Base-by-base conservation (phyloP, 2,329 filamentous ascomycete genomes). In the Fusarium ambrosium region DNA sequence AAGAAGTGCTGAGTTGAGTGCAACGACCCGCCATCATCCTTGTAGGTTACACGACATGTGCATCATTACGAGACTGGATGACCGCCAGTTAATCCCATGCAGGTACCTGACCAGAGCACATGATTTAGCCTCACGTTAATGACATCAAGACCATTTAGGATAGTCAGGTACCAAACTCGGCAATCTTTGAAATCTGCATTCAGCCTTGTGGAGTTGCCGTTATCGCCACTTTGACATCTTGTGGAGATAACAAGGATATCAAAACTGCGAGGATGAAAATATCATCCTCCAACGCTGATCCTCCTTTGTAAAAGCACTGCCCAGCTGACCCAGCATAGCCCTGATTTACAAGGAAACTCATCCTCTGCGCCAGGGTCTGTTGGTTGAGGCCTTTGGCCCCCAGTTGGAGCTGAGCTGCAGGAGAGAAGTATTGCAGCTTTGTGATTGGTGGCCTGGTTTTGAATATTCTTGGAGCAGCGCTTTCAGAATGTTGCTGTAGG, bases 371-470 rank as follows among this genome's bases (percentile, higher is more conserved):
- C 4, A 20, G 48, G 48, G 6, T 20, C 27, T 20, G 48, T 32
- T 32, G 48, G 27, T 2, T 32, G 27, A 32, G 27, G 27, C 24
- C 48, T 29, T 32, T 53, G 48, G 48, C 48, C 48, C 27, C 48
- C 48, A 55, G 48, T n/a, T 4, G 18, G 27, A 55, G 48, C 48
- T 55, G 48, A 32, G 48, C 48, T 55, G 48, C 48, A 55, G 27
- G 27, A 14, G 48, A 14, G 48, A 34, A 18, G 1, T 14, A 32
- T 55, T 55, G n/a, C 27, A 14, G 27, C 4, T 7, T 4, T 29
- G n/a, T 55, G 48, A 55, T 55, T 55, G 48, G 48, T 55, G 48
- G 48, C 48, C 48, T 55, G 48, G 48, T 55, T 55, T 55, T 55
- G 11, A 55, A 55, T 55, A 32, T 55, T 32, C 4, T 32, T 55